A percentile compares a stretch with the other conserved stretches of the same genome.
Conservation (phyloP, 192 early-diverging fungal genomes). For the Funneliformis geosporum region DNA sequence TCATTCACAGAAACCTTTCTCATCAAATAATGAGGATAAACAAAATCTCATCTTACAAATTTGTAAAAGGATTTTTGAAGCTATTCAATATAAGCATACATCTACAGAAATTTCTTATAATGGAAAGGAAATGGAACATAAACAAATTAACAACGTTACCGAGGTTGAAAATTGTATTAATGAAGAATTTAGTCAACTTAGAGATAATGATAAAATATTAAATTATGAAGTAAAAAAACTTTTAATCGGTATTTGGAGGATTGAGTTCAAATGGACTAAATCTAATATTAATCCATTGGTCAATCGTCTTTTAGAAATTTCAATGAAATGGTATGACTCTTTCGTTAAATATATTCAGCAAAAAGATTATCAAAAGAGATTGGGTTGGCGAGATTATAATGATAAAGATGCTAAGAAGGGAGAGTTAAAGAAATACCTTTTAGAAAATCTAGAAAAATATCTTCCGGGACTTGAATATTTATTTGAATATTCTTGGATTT, state of each 20-base stretch:
- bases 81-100: background rate
- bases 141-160: background rate
- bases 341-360: background rate
- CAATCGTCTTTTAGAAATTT: background rate
- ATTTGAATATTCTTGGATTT: background rate
- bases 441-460: background rate
- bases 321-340: background rate
- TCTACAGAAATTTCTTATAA: background rate
- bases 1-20: background rate
- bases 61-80: background rate
- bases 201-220: background rate
- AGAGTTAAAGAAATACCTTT: background rate
- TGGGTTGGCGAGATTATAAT: no score
- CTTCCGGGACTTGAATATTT: background rate
- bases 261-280: background rate
- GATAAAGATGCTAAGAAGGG: background rate
- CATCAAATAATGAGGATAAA: constrained; percentile 3
- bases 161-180: background rate
- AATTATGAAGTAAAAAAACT: background rate
- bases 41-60: constrained; percentile 2
- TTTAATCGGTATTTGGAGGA: background rate
- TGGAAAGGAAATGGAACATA: background rate
- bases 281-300: background rate
- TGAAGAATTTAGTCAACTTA: background rate
- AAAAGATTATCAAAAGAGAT: background rate